A percentile compares a stretch with the other conserved stretches of the same genome.
These are phyloP conservation scores for Hibiscus mutabilis DNA, from an alignment of 345 rosid species.

Conservation along the genomic window DNA sequence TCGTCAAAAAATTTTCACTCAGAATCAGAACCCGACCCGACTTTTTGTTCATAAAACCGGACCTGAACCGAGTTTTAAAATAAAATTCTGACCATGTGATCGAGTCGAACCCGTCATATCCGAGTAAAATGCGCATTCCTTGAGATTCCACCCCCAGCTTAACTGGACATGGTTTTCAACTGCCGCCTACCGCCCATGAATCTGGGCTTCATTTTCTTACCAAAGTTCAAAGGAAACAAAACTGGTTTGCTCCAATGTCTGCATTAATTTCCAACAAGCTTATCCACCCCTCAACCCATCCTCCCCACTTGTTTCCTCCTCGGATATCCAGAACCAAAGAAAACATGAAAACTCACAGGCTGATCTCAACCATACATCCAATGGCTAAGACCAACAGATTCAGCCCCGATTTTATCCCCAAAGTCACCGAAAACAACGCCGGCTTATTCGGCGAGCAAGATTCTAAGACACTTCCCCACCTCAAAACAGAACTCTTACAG, in stretches of 20 bases:
- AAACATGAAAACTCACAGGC: constrained; percentile 11
- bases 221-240: neutral
- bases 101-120: too few relatives aligned
- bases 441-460: constrained; percentile 4
- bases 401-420: neutral
- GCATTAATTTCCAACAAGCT: constrained; percentile 17
- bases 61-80: too few relatives aligned
- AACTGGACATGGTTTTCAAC: neutral
- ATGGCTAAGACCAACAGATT: constrained; percentile 6
- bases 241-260: neutral
- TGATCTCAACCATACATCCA: constrained; percentile 15
- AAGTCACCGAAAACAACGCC: neutral
- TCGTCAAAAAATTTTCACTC: too few relatives aligned
- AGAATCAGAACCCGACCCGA: too few relatives aligned
- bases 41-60: too few relatives aligned
- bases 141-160: too few relatives aligned
- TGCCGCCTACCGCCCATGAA: neutral
- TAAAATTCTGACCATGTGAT: too few relatives aligned
- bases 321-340: constrained; percentile 1
- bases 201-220: neutral
- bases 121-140: too few relatives aligned
- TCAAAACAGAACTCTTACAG: constrained; percentile 42
- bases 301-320: constrained; percentile 19
- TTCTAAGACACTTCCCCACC: constrained; percentile 15
- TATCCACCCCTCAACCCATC: constrained; percentile 15